Base-by-base conservation (phyloP, 208 protist species). In the Trypanosoma grayi region DNA sequence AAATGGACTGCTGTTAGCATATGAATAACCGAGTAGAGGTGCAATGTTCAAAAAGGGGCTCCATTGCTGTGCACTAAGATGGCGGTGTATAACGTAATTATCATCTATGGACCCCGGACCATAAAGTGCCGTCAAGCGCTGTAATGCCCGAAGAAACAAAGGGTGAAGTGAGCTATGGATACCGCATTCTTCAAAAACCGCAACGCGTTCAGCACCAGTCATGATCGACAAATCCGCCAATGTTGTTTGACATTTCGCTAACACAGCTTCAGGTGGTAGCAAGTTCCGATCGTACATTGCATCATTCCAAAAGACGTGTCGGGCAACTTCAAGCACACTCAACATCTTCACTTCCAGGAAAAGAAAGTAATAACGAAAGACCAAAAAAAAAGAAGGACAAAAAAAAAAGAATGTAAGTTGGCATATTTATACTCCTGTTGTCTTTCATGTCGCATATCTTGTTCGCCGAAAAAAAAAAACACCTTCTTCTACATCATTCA, bases 251-350 rank as follows among this genome's bases (percentile, higher is more conserved):
- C 73, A 89, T 61, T 71, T 83, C 58, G 79, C 70, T 53, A 94
- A 61, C 0, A 67, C 65, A 46, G 68, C 82, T 37, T 90, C 80
- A 5, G 83, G 80, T 14, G 88, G 88, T 25, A 92, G 72, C 31
- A 83, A 56, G 30, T 74, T 62, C 40, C 76, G 45, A 44, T 84
- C 74, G 36, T 75, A 90, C 37, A 81, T 79, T 27, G 54, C 44
- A 68, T 92, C 83, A 73, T 86, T 86, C 79, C 82, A 90, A 71
- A 92, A 92, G n/a, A 94, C 73, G 45, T 86, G 70, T 60, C 79
- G 76, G 8, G 75, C 83, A 36, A 91, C 79, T 34, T 83, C 79
- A 34, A 85, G 74, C 40, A 91, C 79, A 14, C 75, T 54, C 9
- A 93, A 64, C 87, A 93, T 93, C 34, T 47, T 69, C 60, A 13